Base-by-base conservation (phyloP, 257 asterid species). In the Echites panduratus region DNA sequence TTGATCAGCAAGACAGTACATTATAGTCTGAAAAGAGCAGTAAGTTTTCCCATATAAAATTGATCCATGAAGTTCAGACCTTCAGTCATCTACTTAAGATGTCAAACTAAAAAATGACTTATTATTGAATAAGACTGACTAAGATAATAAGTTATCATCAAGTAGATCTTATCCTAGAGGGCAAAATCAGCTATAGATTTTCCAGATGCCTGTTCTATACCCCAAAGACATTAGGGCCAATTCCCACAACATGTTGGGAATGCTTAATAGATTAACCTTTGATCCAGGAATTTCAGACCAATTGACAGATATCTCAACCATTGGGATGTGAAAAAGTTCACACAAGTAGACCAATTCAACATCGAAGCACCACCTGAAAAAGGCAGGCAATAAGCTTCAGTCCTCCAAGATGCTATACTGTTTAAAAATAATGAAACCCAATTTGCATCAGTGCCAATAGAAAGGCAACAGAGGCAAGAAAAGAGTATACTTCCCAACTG, bases 191-290 rank as follows among this genome's bases (percentile, higher is more conserved):
- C 79, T 73, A 72, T 85, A 85, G 74, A 91, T 80, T 76, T 89
- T 86, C 99, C 99, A 94, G 59, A 91, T 77, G 67, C 98, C 98
- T 52, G 85, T 84, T 81, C 97, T 86, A 74, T 91, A 91, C 49
- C 97, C 99, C 70, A 89, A 68, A n/a, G 97, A 88, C 97, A 91
- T 88, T 76, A 94, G 86, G 41, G 96, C 97, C 84, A 91, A 65
- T 85, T 94, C 99, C 99, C 99, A 89, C 79, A 94, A 78, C 98
- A 94, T 94, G 79, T 89, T 87, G 5, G 98, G 99, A 79, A 94
- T 89, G 83, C 98, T 94, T 17, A 88, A 71, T 64, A 90, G 66
- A 77, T 89, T 94, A 50, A 94, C 97, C 87, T 91, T 94, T 1
- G 99, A 91, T 76, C 98, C 98, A 0, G 97, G 99, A 44, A 94